Percentiles rank a stretch among this genome's conserved stretches.
These are phyloP conservation scores for Carex cristatella DNA, from an alignment of 176 grass and related monocot species.

Conservation along the genomic window DNA sequence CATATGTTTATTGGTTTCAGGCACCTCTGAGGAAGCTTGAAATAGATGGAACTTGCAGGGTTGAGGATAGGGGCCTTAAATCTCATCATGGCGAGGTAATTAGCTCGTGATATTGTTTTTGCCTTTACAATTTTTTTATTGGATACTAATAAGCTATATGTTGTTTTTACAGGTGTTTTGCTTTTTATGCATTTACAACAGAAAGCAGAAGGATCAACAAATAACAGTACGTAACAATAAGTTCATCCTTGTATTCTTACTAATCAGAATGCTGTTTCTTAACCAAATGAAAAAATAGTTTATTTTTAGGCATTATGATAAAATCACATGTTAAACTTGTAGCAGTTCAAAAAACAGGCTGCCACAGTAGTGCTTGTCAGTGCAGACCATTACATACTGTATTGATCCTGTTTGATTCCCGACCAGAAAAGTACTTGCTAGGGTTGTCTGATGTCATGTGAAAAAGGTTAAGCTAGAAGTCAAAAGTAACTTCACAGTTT, in stretches of 20 bases:
- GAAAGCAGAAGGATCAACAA: slow-evolving; percentile 76
- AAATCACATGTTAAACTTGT: background rate
- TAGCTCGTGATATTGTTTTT: slow-evolving; percentile 8
- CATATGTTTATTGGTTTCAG: slow-evolving; percentile 31
- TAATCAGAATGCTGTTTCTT: background rate
- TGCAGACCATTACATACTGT: background rate
- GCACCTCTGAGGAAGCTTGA: slow-evolving; percentile 54
- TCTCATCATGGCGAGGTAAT: slow-evolving; percentile 90
- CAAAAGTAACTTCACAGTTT: background rate
- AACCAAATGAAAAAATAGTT: background rate
- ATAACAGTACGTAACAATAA: slow-evolving; percentile 58
- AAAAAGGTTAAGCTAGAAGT: background rate
- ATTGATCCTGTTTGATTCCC: background rate
- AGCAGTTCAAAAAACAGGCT: background rate
- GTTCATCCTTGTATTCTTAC: slow-evolving; percentile 4
- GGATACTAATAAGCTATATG: slow-evolving; percentile 6
- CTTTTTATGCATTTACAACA: slow-evolving; percentile 91
- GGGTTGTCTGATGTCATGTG: background rate
- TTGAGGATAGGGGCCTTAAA: slow-evolving; percentile 95
- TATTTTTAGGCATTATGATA: background rate
- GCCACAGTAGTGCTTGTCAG: background rate
- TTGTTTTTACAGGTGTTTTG: slow-evolving; percentile 68
- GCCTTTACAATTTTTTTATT: background rate
- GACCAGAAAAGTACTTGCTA: background rate
- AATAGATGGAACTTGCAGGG: slow-evolving; percentile 91